Evolutionary conservation across 345 rosid species (phyloP).

Genomic region (Dovyalis caffra): DNA sequence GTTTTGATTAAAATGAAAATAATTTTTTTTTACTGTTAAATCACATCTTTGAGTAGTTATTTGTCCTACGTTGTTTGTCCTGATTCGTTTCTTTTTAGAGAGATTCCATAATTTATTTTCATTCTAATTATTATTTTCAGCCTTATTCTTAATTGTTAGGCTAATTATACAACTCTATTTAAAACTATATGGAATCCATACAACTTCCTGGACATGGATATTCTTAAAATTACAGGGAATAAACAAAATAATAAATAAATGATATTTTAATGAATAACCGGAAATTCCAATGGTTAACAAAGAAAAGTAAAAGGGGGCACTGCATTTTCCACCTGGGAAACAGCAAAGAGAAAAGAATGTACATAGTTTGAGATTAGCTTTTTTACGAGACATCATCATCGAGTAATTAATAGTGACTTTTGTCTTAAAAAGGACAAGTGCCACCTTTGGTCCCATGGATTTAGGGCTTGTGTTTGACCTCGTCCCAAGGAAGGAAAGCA

Average conservation of each 20-base stretch:
- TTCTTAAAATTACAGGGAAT: neutral
- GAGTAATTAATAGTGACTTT: neutral
- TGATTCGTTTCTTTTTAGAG: too few species aligned
- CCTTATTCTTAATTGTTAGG: too few species aligned
- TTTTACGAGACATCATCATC: neutral
- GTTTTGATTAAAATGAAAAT: too few species aligned
- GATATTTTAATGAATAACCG: neutral
- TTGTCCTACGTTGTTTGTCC: too few species aligned
- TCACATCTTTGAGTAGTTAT: too few species aligned
- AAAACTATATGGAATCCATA: too few species aligned
- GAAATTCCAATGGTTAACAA: neutral
- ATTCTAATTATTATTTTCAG: too few species aligned
- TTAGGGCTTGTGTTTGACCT: conserved; percentile 3
- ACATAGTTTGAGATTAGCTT: too few species aligned
- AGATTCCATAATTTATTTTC: too few species aligned
- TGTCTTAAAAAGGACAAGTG: conserved; percentile 12
- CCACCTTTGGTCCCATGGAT: neutral
- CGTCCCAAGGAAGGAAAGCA: neutral
- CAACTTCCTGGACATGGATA: neutral
- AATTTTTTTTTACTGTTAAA: too few species aligned
- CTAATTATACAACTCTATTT: too few species aligned
- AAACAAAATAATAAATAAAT: neutral
- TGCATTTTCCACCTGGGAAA: neutral
- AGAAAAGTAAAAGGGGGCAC: neutral
- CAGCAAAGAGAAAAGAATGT: neutral